Evolutionary conservation across 148 eudicot species (phyloP).

Genomic region (Vaccinium myrtillus): DNA sequence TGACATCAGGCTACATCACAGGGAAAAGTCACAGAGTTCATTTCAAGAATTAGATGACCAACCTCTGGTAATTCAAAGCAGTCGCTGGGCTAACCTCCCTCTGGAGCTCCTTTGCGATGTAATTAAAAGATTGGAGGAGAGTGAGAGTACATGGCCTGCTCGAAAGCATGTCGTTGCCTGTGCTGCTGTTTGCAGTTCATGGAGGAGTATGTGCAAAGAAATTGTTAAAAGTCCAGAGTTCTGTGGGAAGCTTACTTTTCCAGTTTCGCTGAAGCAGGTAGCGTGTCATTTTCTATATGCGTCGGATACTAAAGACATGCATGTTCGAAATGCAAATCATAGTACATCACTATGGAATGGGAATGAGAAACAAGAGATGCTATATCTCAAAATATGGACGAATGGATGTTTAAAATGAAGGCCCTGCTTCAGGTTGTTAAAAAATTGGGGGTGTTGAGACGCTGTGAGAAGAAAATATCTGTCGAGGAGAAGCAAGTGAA

Average conservation of each 20-base stretch:
- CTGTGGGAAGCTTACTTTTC: slow-evolving; percentile 59
- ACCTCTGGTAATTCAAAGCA: slow-evolving; percentile 41
- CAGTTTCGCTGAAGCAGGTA: slow-evolving; percentile 63
- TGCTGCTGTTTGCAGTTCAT: slow-evolving; percentile 56
- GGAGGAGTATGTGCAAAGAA: slow-evolving; percentile 67
- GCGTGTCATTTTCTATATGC: no score
- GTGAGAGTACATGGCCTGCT: slow-evolving; percentile 61
- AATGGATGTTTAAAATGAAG: no score
- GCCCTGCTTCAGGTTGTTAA: no score
- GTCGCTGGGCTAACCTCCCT: slow-evolving; percentile 61
- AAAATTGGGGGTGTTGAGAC: no score
- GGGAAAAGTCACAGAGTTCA: slow-evolving; percentile 49
- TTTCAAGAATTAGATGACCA: slow-evolving; percentile 42
- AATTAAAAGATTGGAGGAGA: slow-evolving; percentile 55
- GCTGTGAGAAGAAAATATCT: no score
- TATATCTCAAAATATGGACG: no score
- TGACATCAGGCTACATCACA: slow-evolving; percentile 41
- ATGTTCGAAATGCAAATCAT: no score
- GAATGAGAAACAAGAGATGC: no score
- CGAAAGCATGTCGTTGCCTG: slow-evolving; percentile 61
- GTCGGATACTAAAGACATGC: no score
- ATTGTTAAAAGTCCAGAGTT: slow-evolving; percentile 49
- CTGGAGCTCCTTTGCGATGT: slow-evolving; percentile 55
- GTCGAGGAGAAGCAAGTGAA: no score
- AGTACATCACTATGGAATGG: no score